These are phyloP conservation scores for Barnettozyma pratensis DNA, from an alignment of 805 yeast species.

Conservation along the genomic window DNA sequence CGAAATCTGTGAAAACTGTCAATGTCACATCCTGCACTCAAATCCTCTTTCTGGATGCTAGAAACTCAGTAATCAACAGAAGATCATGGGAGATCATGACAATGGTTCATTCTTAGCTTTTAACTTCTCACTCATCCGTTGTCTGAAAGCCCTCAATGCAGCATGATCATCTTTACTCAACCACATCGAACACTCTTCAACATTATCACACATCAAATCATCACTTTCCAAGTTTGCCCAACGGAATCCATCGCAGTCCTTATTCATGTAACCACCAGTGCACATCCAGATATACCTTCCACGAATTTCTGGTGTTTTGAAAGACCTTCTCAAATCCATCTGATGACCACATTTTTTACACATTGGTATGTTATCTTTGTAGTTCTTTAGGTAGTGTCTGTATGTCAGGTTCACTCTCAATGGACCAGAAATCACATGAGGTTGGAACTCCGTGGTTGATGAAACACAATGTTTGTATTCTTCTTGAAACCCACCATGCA, in stretches of 20 bases:
- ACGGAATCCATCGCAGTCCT: constrained; percentile 43
- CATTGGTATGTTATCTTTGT: constrained; percentile 29
- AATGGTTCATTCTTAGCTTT: no score
- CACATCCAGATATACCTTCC: constrained; percentile 71
- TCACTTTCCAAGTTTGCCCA: constrained; percentile 43
- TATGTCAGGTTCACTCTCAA: constrained; percentile 61
- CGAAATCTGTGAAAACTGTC: no score
- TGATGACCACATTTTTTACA: constrained; percentile 38
- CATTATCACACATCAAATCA: constrained; percentile 30
- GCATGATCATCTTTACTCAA: constrained; percentile 36
- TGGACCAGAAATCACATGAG: constrained; percentile 45
- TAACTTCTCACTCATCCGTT: constrained; percentile 8
- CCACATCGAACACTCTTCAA: constrained; percentile 39
- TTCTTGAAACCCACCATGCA: constrained; percentile 82
- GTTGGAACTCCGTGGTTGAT: constrained; percentile 28
- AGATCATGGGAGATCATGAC: no score
- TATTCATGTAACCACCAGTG: constrained; percentile 37
- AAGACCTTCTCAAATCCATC: constrained; percentile 53
- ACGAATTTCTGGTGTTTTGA: constrained; percentile 37
- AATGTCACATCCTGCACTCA: no score
- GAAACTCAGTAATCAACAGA: no score
- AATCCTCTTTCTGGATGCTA: no score
- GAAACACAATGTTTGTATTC: constrained; percentile 37
- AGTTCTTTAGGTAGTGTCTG: constrained; percentile 25
- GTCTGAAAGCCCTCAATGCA: constrained; percentile 19